Evolutionary conservation across 2,329 filamentous ascomycete species (phyloP).

Genomic region (Microdochium paspali): DNA sequence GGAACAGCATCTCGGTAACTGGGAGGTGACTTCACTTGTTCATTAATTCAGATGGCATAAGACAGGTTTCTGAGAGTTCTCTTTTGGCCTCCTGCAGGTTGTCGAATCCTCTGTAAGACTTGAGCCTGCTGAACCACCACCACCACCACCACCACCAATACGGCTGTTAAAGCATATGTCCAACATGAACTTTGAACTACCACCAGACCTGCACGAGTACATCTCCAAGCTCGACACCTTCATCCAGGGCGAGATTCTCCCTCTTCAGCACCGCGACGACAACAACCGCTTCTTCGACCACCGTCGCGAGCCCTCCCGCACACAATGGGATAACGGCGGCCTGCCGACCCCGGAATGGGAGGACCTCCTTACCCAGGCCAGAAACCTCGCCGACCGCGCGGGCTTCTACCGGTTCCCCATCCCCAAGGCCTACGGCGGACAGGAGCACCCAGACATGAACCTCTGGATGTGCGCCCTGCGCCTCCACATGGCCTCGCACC

Average conservation of each 20-base stretch:
- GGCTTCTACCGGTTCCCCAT: slow-evolving; percentile 47
- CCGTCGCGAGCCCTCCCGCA: slow-evolving; percentile 50
- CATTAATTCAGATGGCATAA: too few species aligned
- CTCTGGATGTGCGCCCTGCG: slow-evolving; percentile 55
- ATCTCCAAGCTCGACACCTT: slow-evolving; percentile 47
- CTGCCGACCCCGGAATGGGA: slow-evolving; percentile 52
- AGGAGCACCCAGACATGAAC: slow-evolving; percentile 36
- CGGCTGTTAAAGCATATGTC: too few species aligned
- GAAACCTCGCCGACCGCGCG: slow-evolving; percentile 43
- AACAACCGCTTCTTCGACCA: slow-evolving; percentile 59
- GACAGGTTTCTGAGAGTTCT: too few species aligned
- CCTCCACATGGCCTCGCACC: slow-evolving; percentile 47
- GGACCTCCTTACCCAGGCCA: slow-evolving; percentile 36
- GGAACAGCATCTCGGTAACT: background rate
- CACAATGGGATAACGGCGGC: slow-evolving; percentile 48
- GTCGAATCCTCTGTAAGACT: background rate
- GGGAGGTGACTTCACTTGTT: background rate
- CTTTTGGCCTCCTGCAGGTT: too few species aligned
- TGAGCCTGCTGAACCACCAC: background rate
- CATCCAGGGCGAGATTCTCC: slow-evolving; percentile 40
- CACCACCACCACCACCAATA: background rate
- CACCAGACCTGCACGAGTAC: slow-evolving; percentile 9
- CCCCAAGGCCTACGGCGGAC: slow-evolving; percentile 10
- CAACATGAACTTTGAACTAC: slow-evolving; percentile 10
- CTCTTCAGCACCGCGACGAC: slow-evolving; percentile 43